Evolutionary conservation across 1,284 basidiomycete species (phyloP), one percentile per base, ranked within the genome.

Genomic region (Ceratobasidium theobromae): DNA sequence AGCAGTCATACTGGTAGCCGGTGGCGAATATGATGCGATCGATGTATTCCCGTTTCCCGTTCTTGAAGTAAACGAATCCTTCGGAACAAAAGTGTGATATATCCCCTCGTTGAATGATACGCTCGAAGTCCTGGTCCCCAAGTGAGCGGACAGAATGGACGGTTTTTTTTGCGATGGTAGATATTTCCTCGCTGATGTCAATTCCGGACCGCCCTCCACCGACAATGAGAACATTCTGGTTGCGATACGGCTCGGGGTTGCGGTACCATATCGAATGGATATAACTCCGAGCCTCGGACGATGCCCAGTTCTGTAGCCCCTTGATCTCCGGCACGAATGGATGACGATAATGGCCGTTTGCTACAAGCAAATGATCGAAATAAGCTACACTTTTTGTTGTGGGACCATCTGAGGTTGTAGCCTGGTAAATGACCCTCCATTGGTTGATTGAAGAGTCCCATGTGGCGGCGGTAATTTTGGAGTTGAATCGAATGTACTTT

Each of bases 21-120:
- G 89, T 92, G 1, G 88, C 90, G 9, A 91, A 76, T 53, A 91
- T 83, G 69, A 82, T 84, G 66, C 82, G 76, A 69, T 86, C 84
- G 55, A 91, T 77, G 32, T 49, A 55, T 41, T 52, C 65, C 21
- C 30, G 30, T 25, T 51, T 57, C 21, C 49, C 45, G 11, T 27
- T 55, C 14, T n/a, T 53, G 23, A 51, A 67, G 32, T 41, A 23
- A 14, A 52, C 65, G 18, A 57, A 67, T 11, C 57, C 57, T 16
- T 60, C 57, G 21, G 57, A 49, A 18, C 45, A 23, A 32, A 60
- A 49, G 45, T 49, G 57, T 30, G 57, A 60, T 49, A 60, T 60
- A 33, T 28, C 57, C 1, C 57, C 57, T 35, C 57, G 4, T 25
- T 48, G 65, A 32, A 48, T 51, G 41, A 52, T 52, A 30, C 51